phyloP scores from a whole-genome alignment of 306 rosid species.

The Prosopis cineraria region DNA sequence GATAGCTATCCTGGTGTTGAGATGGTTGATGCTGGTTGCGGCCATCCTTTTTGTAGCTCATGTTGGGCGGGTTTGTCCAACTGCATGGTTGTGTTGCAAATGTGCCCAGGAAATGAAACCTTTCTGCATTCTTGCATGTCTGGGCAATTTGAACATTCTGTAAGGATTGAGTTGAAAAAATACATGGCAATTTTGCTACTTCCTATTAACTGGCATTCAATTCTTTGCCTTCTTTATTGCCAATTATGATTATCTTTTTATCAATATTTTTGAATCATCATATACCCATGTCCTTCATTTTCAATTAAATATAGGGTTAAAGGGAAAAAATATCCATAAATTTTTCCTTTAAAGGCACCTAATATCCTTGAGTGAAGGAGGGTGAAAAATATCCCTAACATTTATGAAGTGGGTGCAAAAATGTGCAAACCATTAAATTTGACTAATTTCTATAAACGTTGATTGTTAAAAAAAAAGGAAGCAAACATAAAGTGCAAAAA shows the following conservation, averaged over 20 bases:
- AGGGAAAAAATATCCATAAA: too few species aligned
- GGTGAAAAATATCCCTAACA: too few species aligned
- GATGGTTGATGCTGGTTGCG: conserved; percentile 47
- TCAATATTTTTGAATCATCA: neutral
- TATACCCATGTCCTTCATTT: too few species aligned
- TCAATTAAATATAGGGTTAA: too few species aligned
- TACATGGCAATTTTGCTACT: neutral
- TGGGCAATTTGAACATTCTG: neutral
- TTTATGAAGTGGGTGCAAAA: too few species aligned
- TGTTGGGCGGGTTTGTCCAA: conserved; percentile 48
- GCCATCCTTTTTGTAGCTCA: conserved; percentile 51
- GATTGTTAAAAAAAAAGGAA: too few species aligned
- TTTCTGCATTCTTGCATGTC: neutral
- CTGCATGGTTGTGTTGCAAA: neutral
- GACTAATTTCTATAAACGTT: too few species aligned
- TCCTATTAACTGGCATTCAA: neutral
- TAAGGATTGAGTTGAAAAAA: neutral
- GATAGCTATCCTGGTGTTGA: conserved; percentile 33
- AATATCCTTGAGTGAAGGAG: too few species aligned
- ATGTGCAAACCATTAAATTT: too few species aligned
- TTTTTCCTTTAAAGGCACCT: too few species aligned
- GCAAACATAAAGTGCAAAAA: too few species aligned
- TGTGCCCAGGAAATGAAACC: neutral
- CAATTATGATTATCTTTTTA: neutral
- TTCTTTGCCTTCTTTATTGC: neutral